Percentiles rank a stretch among this genome's conserved stretches.
Evolutionary conservation across 768 basidiomycete genomes (phyloP).

Genomic region (Ephemerocybe angulata): DNA sequence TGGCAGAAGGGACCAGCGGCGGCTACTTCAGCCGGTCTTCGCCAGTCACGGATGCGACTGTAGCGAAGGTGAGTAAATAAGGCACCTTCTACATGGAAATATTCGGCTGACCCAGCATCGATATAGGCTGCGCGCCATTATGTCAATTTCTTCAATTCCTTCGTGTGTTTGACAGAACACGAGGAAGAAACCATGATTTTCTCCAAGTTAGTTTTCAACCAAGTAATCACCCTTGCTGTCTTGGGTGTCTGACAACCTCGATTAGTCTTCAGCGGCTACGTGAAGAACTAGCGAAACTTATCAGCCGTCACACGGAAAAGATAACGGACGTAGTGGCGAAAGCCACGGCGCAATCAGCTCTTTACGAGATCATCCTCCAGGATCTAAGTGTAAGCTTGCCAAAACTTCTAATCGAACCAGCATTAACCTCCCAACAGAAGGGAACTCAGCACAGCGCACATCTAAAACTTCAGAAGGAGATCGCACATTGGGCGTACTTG

Average conservation of each 20-base stretch:
- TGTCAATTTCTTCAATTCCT: slow-evolving; percentile 73
- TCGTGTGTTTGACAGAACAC: slow-evolving; percentile 75
- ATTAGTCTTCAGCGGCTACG: slow-evolving; percentile 78
- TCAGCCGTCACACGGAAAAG: slow-evolving; percentile 68
- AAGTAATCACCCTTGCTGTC: background rate
- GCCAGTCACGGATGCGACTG: slow-evolving; percentile 63
- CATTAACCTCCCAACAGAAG: slow-evolving; percentile 37
- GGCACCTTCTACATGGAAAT: too few relatives aligned
- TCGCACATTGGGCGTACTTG: slow-evolving; percentile 81
- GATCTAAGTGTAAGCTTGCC: slow-evolving; percentile 61
- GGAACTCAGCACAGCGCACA: slow-evolving; percentile 71
- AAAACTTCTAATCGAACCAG: background rate
- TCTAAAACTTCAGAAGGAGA: slow-evolving; percentile 81
- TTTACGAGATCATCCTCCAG: slow-evolving; percentile 76
- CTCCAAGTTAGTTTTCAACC: slow-evolving; percentile 60
- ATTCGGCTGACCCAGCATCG: background rate
- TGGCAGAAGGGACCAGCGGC: slow-evolving; percentile 67
- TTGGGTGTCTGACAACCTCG: slow-evolving; percentile 8
- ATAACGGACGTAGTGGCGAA: slow-evolving; percentile 56
- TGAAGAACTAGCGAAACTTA: slow-evolving; percentile 75
- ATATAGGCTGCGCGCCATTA: slow-evolving; percentile 72
- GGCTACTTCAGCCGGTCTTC: slow-evolving; percentile 62
- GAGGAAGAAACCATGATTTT: slow-evolving; percentile 97
- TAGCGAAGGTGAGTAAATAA: slow-evolving; percentile 51
- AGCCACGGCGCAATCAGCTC: slow-evolving; percentile 64